A percentile compares a stretch with the other conserved stretches of the same genome.
These are phyloP conservation scores for Hyphodiscus sp. DNA, from an alignment of 2,329 filamentous ascomycete genomes.

Conservation along the genomic window DNA sequence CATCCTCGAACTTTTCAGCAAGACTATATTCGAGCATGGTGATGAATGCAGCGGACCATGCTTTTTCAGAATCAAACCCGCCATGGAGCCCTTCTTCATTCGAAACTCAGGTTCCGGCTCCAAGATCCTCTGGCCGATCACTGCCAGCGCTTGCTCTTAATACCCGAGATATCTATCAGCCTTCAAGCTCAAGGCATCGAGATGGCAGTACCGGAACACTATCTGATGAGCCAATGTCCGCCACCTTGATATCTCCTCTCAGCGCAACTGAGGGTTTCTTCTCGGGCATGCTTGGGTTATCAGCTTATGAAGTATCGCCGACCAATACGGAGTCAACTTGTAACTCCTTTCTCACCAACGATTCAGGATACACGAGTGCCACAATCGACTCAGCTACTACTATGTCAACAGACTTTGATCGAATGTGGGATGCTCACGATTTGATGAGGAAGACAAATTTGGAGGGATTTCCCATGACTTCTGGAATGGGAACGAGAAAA, in stretches of 20 bases:
- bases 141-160: background rate
- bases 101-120: background rate
- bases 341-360: slow-evolving; percentile 15
- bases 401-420: background rate
- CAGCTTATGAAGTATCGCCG: slow-evolving; percentile 3
- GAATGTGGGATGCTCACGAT: background rate
- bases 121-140: background rate
- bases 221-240: slow-evolving; percentile 7
- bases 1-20: background rate
- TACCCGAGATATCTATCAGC: background rate
- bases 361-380: slow-evolving; percentile 23
- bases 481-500: background rate
- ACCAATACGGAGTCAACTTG: slow-evolving; percentile 16
- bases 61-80: background rate
- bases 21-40: background rate
- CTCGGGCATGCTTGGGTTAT: slow-evolving; percentile 6
- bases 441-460: background rate
- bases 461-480: background rate
- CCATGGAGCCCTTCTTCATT: background rate
- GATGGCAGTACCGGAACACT: background rate
- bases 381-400: slow-evolving; percentile 9
- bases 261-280: slow-evolving; percentile 3
- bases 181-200: background rate
- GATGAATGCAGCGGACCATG: slow-evolving; percentile 1
- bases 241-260: slow-evolving; percentile 7